Conservation (phyloP, 805 yeast genomes). For the Ogataea minuta region DNA sequence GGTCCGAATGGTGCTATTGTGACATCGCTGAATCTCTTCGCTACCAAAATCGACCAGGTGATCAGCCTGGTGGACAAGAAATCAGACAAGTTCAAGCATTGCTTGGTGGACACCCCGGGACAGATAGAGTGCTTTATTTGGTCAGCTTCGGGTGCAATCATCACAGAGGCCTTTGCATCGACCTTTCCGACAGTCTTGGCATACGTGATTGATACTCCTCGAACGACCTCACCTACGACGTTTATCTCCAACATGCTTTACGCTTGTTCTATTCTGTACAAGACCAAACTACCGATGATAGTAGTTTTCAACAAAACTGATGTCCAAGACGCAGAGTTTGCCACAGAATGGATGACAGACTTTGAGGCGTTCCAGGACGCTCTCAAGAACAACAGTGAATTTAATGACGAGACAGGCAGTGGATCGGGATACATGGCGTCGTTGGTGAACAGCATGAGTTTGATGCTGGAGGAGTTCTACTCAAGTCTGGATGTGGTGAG, state of each 20-base stretch:
- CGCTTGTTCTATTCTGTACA: slow-evolving; percentile 95
- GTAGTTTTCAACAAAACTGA: slow-evolving; percentile 95
- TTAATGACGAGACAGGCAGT: slow-evolving; percentile 55
- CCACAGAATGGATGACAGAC: slow-evolving; percentile 96
- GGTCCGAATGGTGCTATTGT: slow-evolving; percentile 99
- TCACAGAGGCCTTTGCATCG: slow-evolving; percentile 95
- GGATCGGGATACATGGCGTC: slow-evolving; percentile 93
- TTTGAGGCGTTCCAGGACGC: slow-evolving; percentile 89
- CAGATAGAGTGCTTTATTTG: slow-evolving; percentile 98
- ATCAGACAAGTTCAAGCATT: slow-evolving; percentile 55
- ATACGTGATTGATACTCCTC: slow-evolving; percentile 93
- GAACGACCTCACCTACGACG: slow-evolving; percentile 91
- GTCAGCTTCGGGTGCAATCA: slow-evolving; percentile 96
- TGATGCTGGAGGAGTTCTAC: slow-evolving; percentile 95
- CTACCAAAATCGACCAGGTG: slow-evolving; percentile 96
- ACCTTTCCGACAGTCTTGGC: slow-evolving; percentile 95
- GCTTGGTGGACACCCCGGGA: slow-evolving; percentile 96
- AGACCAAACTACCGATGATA: slow-evolving; percentile 95
- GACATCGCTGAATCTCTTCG: slow-evolving; percentile 84
- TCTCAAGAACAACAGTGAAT: slow-evolving; percentile 61
- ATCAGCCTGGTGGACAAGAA: slow-evolving; percentile 81
- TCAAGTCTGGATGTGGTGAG: slow-evolving; percentile 88
- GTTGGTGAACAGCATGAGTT: slow-evolving; percentile 88
- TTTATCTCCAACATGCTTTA: slow-evolving; percentile 98
- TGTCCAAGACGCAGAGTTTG: slow-evolving; percentile 79